Evolutionary conservation across 1,284 basidiomycete species (phyloP), one percentile per base, ranked within the genome.

Genomic region (Naganishia sp.): DNA sequence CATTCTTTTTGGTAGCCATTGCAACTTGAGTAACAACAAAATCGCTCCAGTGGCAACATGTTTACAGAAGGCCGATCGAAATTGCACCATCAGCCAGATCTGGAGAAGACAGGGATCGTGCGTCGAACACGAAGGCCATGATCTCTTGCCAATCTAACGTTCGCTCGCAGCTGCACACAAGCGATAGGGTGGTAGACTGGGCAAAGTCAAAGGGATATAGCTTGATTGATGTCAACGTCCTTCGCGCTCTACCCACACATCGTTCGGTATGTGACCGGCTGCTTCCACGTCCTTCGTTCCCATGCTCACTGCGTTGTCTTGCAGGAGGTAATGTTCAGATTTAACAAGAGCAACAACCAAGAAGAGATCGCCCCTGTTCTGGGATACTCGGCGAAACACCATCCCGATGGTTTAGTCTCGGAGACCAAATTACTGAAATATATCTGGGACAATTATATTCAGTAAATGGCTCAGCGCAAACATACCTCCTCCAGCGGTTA

Each of bases 391-490:
- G 31, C 21, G 1, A 61, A 61, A 42, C n/a, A n/a, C 13, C 58
- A 61, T 51, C 47, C 58, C 21, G 58, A 61, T 43, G 58, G 58
- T 10, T 35, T 61, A 35, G 23, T 61, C 23, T 31, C 58, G n/a
- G 58, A 61, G 39, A 61, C 58, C 49, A 85, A 89, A 35, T 80
- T 93, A 25, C 77, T 94, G 67, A 82, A 84, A 7, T 95, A 95
- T 74, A 77, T 98, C 3, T 99, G 95, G 95, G 94, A 98, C 79
- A 95, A 97, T 75, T 92, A 93, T 71, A 83, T 96, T 64, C 85
- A 90, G 92, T 93, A 70, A 57, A 79, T 85, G 1, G 67, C 28
- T 58, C 47, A 50, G 17, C n/a, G 31, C 11, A n/a, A 9, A 2
- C 18, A n/a, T 15, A 13, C 32, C 25, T 17, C 3, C 18, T 4